These are phyloP conservation scores for Globisporangium polare DNA, from an alignment of 352 stramenopile genomes.

Conservation along the genomic window DNA sequence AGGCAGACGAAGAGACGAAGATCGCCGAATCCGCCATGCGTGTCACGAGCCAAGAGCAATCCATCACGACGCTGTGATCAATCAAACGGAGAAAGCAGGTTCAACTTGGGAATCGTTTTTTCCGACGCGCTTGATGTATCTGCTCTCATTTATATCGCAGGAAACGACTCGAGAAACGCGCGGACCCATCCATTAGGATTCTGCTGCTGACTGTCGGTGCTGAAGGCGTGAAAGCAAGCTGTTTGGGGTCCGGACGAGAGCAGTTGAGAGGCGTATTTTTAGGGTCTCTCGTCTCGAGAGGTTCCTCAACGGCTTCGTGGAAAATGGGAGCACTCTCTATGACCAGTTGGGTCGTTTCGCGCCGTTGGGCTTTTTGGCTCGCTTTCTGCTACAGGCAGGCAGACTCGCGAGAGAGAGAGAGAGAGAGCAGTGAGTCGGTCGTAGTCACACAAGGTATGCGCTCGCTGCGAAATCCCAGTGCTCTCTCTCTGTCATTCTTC, in stretches of 20 bases:
- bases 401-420: no score
- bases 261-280: slow-evolving; percentile 14
- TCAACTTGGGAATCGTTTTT: slow-evolving; percentile 3
- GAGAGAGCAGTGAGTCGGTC: no score
- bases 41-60: neutral
- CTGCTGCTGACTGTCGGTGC: neutral
- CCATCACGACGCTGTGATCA: neutral
- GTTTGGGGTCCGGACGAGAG: neutral
- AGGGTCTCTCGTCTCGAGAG: slow-evolving; percentile 12
- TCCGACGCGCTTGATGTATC: neutral
- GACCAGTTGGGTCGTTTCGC: slow-evolving; percentile 16
- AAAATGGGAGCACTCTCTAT: slow-evolving; percentile 15
- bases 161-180: slow-evolving; percentile 7
- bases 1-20: neutral
- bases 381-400: slow-evolving; percentile 14
- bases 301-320: slow-evolving; percentile 22
- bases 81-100: slow-evolving; percentile 4
- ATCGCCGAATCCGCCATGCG: slow-evolving; percentile 7
- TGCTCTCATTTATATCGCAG: neutral
- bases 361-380: neutral
- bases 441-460: neutral
- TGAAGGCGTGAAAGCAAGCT: no score
- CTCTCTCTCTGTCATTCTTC: slow-evolving; percentile 16
- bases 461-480: slow-evolving; percentile 3
- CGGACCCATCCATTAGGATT: neutral